phyloP scores from a whole-genome alignment of 140 eudicot genomes.

The Anethum foeniculum region DNA sequence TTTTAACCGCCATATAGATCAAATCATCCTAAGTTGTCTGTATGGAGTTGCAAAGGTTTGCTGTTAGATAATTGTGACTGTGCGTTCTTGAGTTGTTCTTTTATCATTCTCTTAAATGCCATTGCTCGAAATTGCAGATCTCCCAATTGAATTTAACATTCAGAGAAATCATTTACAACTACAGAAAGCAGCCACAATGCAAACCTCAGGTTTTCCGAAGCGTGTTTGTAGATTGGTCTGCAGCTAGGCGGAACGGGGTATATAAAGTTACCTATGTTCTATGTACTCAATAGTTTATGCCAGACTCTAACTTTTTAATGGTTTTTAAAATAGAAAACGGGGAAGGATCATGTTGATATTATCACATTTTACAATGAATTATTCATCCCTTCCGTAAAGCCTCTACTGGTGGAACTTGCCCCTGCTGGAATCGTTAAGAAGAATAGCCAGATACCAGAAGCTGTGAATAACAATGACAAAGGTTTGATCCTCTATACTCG shows the following conservation, averaged over 20 bases:
- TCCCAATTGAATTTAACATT: constrained; percentile 74
- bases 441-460: constrained; percentile 40
- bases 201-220: constrained; percentile 88
- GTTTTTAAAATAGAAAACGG: constrained; percentile 54
- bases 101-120: constrained; percentile 3
- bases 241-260: constrained; percentile 62
- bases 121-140: constrained; percentile 45
- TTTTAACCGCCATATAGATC: constrained; percentile 91
- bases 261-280: not conserved
- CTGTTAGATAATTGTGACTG: constrained; percentile 13
- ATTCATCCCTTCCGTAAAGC: constrained; percentile 78
- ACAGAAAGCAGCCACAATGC: constrained; percentile 86
- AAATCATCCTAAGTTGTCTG: constrained; percentile 86
- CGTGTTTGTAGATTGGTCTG: constrained; percentile 69
- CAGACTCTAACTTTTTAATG: not conserved
- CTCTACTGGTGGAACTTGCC: constrained; percentile 74
- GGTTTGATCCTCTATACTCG: constrained; percentile 28
- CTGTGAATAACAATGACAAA: constrained; percentile 31
- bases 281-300: not conserved
- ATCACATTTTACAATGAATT: constrained; percentile 80
- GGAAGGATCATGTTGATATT: constrained; percentile 81
- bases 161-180: constrained; percentile 73
- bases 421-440: constrained; percentile 43
- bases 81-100: not conserved
- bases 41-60: constrained; percentile 98